These are phyloP conservation scores for Neodidymelliopsis sp. DNA, from an alignment of 2,329 filamentous ascomycete species.

Conservation along the genomic window DNA sequence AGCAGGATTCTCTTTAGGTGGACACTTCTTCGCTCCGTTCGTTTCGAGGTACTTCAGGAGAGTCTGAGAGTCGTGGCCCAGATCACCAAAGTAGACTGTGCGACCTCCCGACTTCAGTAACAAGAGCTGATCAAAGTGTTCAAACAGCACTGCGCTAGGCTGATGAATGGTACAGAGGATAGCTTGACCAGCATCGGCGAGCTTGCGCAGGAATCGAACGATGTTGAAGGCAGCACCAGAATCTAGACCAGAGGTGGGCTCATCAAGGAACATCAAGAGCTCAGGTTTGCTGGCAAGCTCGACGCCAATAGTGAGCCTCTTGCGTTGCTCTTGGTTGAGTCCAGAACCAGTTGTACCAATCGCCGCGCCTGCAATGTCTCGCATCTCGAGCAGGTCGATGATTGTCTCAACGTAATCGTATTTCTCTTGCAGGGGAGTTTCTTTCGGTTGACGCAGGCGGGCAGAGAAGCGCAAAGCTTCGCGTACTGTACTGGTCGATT, in stretches of 20 bases:
- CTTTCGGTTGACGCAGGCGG: slow-evolving; percentile 66
- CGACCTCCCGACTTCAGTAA: slow-evolving; percentile 70
- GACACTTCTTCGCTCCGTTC: slow-evolving; percentile 63
- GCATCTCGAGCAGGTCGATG: slow-evolving; percentile 69
- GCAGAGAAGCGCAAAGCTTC: slow-evolving; percentile 71
- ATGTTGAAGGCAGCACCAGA: slow-evolving; percentile 72
- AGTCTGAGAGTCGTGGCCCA: slow-evolving; percentile 52
- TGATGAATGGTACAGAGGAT: slow-evolving; percentile 76
- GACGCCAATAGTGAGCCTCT: slow-evolving; percentile 69
- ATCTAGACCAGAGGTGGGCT: slow-evolving; percentile 78
- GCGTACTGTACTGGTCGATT: slow-evolving; percentile 67
- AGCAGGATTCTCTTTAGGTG: slow-evolving; percentile 61
- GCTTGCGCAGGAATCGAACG: slow-evolving; percentile 70
- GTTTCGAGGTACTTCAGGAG: slow-evolving; percentile 59
- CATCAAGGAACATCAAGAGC: slow-evolving; percentile 77
- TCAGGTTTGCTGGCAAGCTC: slow-evolving; percentile 71
- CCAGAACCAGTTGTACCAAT: slow-evolving; percentile 62
- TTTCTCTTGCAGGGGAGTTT: slow-evolving; percentile 66
- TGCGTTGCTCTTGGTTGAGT: slow-evolving; percentile 69
- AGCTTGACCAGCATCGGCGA: slow-evolving; percentile 71
- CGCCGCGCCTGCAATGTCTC: slow-evolving; percentile 69
- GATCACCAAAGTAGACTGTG: slow-evolving; percentile 71
- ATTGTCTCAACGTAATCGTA: slow-evolving; percentile 71
- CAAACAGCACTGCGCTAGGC: slow-evolving; percentile 71
- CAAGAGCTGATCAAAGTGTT: slow-evolving; percentile 71